Evolutionary conservation across 2,329 filamentous ascomycete genomes (phyloP).

Genomic region (Niveomyces coronatus): DNA sequence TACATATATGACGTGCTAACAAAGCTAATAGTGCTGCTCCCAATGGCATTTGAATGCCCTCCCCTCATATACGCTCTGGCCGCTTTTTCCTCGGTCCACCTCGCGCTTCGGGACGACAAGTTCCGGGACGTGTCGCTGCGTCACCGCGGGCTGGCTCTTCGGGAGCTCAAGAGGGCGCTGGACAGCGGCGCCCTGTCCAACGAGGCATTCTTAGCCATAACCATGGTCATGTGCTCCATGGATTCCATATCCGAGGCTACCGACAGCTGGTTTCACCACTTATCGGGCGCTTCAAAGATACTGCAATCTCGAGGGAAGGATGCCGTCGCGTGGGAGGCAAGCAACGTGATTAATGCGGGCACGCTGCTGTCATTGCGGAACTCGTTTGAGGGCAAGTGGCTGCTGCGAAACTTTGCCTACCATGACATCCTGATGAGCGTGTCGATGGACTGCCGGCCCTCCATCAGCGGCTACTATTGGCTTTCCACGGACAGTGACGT

Average conservation of each 20-base stretch:
- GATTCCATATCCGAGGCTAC: slow-evolving; percentile 14
- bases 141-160: slow-evolving; percentile 13
- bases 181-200: slow-evolving; percentile 8
- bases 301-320: too few species aligned
- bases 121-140: slow-evolving; percentile 12
- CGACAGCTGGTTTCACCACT: slow-evolving; percentile 13
- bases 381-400: slow-evolving; percentile 14
- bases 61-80: slow-evolving; percentile 13
- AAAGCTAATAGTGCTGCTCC: slow-evolving; percentile 12
- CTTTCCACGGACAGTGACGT: slow-evolving; percentile 5
- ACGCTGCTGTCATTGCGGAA: background rate
- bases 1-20: too few species aligned
- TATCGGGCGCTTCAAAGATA: slow-evolving; percentile 11
- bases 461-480: slow-evolving; percentile 10
- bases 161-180: slow-evolving; percentile 10
- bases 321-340: too few species aligned
- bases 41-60: slow-evolving; percentile 15
- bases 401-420: slow-evolving; percentile 12
- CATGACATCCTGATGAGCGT: slow-evolving; percentile 12
- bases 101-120: slow-evolving; percentile 11
- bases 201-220: slow-evolving; percentile 15
- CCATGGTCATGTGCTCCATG: slow-evolving; percentile 17
- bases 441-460: slow-evolving; percentile 7
- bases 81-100: slow-evolving; percentile 15
- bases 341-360: background rate